phyloP scores from a whole-genome alignment of 2,329 filamentous ascomycete genomes.

The Alternaria postmessia region DNA sequence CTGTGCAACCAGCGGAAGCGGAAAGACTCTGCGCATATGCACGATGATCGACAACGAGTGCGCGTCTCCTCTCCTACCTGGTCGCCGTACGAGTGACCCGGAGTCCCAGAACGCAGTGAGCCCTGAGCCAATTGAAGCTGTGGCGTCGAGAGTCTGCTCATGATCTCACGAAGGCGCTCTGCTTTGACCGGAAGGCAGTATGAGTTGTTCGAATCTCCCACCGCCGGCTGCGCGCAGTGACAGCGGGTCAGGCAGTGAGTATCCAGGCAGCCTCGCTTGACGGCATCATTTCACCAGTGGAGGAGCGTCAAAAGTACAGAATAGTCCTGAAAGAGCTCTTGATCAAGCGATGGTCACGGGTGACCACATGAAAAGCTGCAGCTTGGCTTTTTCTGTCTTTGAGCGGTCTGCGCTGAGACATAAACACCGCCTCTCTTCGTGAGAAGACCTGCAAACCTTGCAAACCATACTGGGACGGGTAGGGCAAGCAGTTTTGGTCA shows the following conservation, averaged over 20 bases:
- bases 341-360: slow-evolving; percentile 22
- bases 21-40: slow-evolving; percentile 15
- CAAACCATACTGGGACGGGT: slow-evolving; percentile 17
- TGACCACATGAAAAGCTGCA: slow-evolving; percentile 30
- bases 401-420: slow-evolving; percentile 44
- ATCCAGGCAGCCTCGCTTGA: slow-evolving; percentile 20
- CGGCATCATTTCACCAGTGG: slow-evolving; percentile 14
- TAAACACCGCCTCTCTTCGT: slow-evolving; percentile 29
- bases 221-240: slow-evolving; percentile 38
- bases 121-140: slow-evolving; percentile 15
- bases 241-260: slow-evolving; percentile 21
- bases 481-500: slow-evolving; percentile 30
- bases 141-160: slow-evolving; percentile 1
- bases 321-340: slow-evolving; percentile 10
- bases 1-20: slow-evolving; percentile 38
- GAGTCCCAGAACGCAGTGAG: slow-evolving; percentile 15
- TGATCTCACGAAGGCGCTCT: slow-evolving; percentile 11
- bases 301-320: slow-evolving; percentile 24
- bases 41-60: slow-evolving; percentile 12
- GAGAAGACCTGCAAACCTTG: slow-evolving; percentile 19
- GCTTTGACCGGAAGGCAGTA: slow-evolving; percentile 25
- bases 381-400: slow-evolving; percentile 26
- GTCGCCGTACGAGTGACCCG: slow-evolving; percentile 24
- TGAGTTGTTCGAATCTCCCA: slow-evolving; percentile 43
- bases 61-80: slow-evolving; percentile 15